These are phyloP conservation scores for Mollisia scopiformis DNA, from an alignment of 2,329 filamentous ascomycete species.

Conservation along the genomic window DNA sequence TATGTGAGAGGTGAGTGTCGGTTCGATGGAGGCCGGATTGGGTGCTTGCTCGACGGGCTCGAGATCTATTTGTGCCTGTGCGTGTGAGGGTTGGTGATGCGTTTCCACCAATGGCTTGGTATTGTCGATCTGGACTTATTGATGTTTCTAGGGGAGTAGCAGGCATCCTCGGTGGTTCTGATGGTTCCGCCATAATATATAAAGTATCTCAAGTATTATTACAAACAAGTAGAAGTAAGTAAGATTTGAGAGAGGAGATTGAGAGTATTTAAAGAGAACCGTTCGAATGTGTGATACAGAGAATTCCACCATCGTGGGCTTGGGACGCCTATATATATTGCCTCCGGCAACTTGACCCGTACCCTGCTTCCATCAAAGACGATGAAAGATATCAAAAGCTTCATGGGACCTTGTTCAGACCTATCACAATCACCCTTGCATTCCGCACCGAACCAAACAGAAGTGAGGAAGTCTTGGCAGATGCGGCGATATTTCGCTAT, in stretches of 20 bases:
- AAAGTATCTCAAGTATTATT: background rate
- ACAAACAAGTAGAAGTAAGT: background rate
- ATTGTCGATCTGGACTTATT: conserved; percentile 1
- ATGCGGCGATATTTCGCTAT: conserved; percentile 28
- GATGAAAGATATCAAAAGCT: conserved; percentile 13
- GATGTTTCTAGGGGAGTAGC: background rate
- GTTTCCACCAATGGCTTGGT: conserved; percentile 8
- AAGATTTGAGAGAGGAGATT: background rate
- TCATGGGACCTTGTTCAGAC: conserved; percentile 1
- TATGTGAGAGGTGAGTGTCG: conserved; percentile 25
- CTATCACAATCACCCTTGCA: background rate
- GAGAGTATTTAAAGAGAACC: background rate
- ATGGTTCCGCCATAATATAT: background rate
- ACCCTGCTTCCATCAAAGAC: conserved; percentile 5
- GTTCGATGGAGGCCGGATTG: conserved; percentile 18
- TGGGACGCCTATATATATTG: conserved; percentile 13
- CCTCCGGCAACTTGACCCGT: conserved; percentile 4
- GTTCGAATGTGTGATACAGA: background rate
- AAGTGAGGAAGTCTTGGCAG: conserved; percentile 22
- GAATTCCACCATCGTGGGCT: conserved; percentile 1
- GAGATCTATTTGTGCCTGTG: conserved; percentile 15
- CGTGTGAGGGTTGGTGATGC: conserved; percentile 12
- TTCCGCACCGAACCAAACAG: conserved; percentile 15
- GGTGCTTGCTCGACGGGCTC: conserved; percentile 16
- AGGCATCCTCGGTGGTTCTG: background rate